phyloP scores from a whole-genome alignment of 805 yeast species.

The Wickerhamomyces subpelliculosus region DNA sequence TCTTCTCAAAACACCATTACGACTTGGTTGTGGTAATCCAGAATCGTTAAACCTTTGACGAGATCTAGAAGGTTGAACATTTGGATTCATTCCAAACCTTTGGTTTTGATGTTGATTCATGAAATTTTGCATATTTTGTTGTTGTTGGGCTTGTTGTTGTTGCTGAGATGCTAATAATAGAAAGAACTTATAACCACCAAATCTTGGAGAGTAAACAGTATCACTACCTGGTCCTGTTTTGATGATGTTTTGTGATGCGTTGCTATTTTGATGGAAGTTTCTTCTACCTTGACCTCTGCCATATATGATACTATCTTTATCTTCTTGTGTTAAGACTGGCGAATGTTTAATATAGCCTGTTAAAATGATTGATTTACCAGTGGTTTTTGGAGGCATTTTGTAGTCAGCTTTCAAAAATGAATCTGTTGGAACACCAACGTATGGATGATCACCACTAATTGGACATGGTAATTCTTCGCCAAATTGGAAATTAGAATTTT shows the following conservation, averaged over 20 bases:
- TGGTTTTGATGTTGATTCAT: constrained; percentile 9
- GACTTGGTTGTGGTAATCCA: constrained; percentile 17
- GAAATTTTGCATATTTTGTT: constrained; percentile 8
- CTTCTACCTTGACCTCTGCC: constrained; percentile 34
- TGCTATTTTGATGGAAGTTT: constrained; percentile 21
- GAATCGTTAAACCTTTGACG: too few species aligned
- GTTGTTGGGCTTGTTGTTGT: constrained; percentile 10
- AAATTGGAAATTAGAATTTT: constrained; percentile 26
- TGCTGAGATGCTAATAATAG: constrained; percentile 16
- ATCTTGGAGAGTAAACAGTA: constrained; percentile 37
- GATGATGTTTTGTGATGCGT: constrained; percentile 30
- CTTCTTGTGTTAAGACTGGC: constrained; percentile 59
- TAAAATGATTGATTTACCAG: constrained; percentile 75
- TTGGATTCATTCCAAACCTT: not conserved
- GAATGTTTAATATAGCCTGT: constrained; percentile 68
- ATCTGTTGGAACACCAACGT: constrained; percentile 35
- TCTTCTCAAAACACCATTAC: constrained; percentile 20
- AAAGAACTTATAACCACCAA: constrained; percentile 45
- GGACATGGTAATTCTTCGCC: constrained; percentile 29
- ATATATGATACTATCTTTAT: constrained; percentile 52
- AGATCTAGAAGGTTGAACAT: not conserved
- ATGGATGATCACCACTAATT: constrained; percentile 23
- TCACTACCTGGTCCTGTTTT: constrained; percentile 43
- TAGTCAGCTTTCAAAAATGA: constrained; percentile 42
- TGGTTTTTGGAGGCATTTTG: constrained; percentile 47